Evolutionary conservation across 1,284 basidiomycete species (phyloP).

Genomic region (Porodaedalea pini): DNA sequence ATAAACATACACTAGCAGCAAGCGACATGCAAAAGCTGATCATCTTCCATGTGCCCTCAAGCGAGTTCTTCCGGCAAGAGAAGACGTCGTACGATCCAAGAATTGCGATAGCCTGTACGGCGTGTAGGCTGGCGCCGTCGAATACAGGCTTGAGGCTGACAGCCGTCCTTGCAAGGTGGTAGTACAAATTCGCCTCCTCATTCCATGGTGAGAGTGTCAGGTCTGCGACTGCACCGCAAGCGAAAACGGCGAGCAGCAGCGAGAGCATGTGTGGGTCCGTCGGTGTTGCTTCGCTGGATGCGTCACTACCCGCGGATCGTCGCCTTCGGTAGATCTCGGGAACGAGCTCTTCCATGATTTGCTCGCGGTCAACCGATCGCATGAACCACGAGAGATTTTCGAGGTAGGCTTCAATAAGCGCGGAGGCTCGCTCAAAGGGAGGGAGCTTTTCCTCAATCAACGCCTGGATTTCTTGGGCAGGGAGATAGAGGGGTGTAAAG

Average conservation of each 20-base stretch:
- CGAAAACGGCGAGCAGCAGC: slow-evolving; percentile 24
- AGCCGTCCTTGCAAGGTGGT: slow-evolving; percentile 25
- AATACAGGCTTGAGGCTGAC: slow-evolving; percentile 23
- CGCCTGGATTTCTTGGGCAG: slow-evolving; percentile 3
- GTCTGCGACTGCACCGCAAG: slow-evolving; percentile 24
- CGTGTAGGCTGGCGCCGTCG: slow-evolving; percentile 22
- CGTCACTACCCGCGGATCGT: neutral
- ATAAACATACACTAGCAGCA: slow-evolving; percentile 27
- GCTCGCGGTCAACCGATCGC: slow-evolving; percentile 14
- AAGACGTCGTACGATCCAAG: slow-evolving; percentile 13
- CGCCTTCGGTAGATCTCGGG: slow-evolving; percentile 7
- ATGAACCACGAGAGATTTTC: slow-evolving; percentile 27
- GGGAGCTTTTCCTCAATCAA: slow-evolving; percentile 20
- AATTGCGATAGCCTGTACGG: slow-evolving; percentile 14
- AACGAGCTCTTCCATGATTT: slow-evolving; percentile 21
- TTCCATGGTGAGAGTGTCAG: slow-evolving; percentile 24
- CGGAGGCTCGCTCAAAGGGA: slow-evolving; percentile 23
- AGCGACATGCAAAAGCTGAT: slow-evolving; percentile 26
- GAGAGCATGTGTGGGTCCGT: slow-evolving; percentile 18
- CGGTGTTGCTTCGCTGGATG: no score
- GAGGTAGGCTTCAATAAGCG: slow-evolving; percentile 26
- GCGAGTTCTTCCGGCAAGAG: slow-evolving; percentile 1
- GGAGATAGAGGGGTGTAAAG: slow-evolving; percentile 1
- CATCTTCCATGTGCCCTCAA: slow-evolving; percentile 26
- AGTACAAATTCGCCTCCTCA: slow-evolving; percentile 26